Base-by-base conservation (phyloP, 305 asterid species). In the Lippia alba region DNA sequence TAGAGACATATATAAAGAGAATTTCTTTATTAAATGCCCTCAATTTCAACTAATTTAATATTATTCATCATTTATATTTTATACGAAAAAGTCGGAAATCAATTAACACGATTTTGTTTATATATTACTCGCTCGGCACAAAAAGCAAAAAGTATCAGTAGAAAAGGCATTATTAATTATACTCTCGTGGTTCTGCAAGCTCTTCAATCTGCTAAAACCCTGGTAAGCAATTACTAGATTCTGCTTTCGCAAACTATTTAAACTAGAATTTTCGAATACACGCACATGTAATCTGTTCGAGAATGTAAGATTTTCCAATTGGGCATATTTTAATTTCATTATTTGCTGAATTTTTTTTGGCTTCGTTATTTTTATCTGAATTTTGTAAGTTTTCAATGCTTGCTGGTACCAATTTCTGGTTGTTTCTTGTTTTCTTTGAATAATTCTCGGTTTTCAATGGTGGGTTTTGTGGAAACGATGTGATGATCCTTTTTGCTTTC, bases 161-260 rank as follows among this genome's bases (percentile, higher is more conserved):
- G 71, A 11, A 39, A 66, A 36, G 61, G 12, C 18, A 6, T 11
- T 24, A 12, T n/a, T n/a, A n/a, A 20, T 10, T 44, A 40, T 12
- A 12, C 8, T 33, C 19, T 30, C 54, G 48, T 56, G 59, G 30
- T 44, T 60, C 33, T 75, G 55, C 70, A 32, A n/a, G 12, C 17
- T 40, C 40, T 39, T 45, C 63, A 55, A 64, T 61, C 63, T 40
- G 64, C 76, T n/a, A 64, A 76, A 70, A 60, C 65, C 65, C 70
- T 58, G 76, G 76, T 76, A 41, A 51, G 51, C 30, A 15, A 40
- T 40, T 19, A 18, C 44, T 11, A 36, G 18, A 60, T 51, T 70
- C 30, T 36, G 12, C 34, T 20, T 62, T 63, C 20, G 45, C 11
- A 39, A n/a, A 62, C 16, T 17, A 17, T 58, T 44, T 36, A 4